A percentile compares a stretch with the other conserved stretches of the same genome.
Conservation (phyloP, 768 basidiomycete species). For the Mycena epipterygia region DNA sequence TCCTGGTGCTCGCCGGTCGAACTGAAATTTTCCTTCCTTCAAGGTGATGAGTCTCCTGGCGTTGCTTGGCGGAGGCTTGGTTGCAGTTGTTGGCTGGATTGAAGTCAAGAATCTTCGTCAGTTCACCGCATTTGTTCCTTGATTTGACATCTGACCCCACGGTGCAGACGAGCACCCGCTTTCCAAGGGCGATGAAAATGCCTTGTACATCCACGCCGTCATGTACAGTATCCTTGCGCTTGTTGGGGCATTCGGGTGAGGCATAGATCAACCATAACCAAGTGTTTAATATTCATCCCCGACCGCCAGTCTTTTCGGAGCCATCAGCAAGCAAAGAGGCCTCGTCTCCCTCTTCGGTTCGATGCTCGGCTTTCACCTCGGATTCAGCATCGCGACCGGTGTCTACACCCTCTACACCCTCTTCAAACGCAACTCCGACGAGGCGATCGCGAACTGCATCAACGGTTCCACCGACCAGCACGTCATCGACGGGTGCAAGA, state of each 20-base stretch:
- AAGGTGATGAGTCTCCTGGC: slow-evolving; percentile 61
- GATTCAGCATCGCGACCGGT: slow-evolving; percentile 61
- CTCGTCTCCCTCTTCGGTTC: slow-evolving; percentile 61
- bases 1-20: too few relatives aligned
- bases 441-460: slow-evolving; percentile 55
- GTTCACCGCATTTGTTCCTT: slow-evolving; percentile 38
- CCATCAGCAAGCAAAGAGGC: slow-evolving; percentile 54
- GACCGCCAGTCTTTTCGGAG: slow-evolving; percentile 56
- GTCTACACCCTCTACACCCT: slow-evolving; percentile 63
- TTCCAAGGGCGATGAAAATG: slow-evolving; percentile 52
- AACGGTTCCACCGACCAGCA: slow-evolving; percentile 44
- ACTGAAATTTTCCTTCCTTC: slow-evolving; percentile 31
- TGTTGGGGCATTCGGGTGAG: slow-evolving; percentile 63
- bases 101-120: slow-evolving; percentile 58
- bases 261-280: too few relatives aligned
- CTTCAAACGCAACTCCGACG: slow-evolving; percentile 56
- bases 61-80: slow-evolving; percentile 56
- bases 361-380: slow-evolving; percentile 60
- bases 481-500: slow-evolving; percentile 56
- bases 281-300: too few relatives aligned
- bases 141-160: slow-evolving; percentile 1
- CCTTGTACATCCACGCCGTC: slow-evolving; percentile 61
- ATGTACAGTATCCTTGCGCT: slow-evolving; percentile 63
- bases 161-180: slow-evolving; percentile 50
- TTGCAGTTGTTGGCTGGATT: slow-evolving; percentile 63